Conservation (phyloP, 768 basidiomycete genomes). For the Pisolithus tinctorius region DNA sequence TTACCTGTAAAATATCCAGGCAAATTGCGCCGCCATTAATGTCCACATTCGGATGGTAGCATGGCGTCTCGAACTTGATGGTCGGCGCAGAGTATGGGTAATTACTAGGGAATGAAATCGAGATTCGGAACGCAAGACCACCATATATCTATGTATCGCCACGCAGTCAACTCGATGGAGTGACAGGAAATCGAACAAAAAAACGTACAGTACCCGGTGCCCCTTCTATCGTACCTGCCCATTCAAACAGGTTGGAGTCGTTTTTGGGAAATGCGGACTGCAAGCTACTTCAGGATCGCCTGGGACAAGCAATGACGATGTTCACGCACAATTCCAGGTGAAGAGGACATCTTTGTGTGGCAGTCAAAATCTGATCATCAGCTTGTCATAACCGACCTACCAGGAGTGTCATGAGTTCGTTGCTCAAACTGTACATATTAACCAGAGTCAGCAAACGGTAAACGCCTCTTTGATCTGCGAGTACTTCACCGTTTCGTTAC, state of each 20-base stretch:
- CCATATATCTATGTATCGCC: slow-evolving; percentile 54
- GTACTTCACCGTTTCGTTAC: slow-evolving; percentile 69
- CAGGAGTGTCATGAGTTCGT: slow-evolving; percentile 86
- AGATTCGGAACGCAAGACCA: slow-evolving; percentile 75
- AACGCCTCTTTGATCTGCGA: neutral
- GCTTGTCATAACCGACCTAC: slow-evolving; percentile 33
- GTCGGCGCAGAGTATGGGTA: slow-evolving; percentile 84
- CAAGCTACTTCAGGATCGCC: neutral
- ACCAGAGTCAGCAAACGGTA: neutral
- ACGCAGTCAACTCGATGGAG: slow-evolving; percentile 1
- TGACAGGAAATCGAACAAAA: neutral
- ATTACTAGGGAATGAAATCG: slow-evolving; percentile 78
- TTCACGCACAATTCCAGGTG: slow-evolving; percentile 73
- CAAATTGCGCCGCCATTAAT: slow-evolving; percentile 72
- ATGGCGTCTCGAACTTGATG: slow-evolving; percentile 85
- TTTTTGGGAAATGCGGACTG: slow-evolving; percentile 88
- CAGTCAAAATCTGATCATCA: slow-evolving; percentile 3
- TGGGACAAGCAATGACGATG: neutral
- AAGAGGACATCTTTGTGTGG: slow-evolving; percentile 66
- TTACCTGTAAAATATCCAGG: slow-evolving; percentile 80
- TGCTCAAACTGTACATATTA: slow-evolving; percentile 51
- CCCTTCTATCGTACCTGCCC: slow-evolving; percentile 86
- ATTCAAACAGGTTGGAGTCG: slow-evolving; percentile 83
- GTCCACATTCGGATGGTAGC: slow-evolving; percentile 90
- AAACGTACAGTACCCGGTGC: slow-evolving; percentile 62